Evolutionary conservation across 768 basidiomycete species (phyloP).

Genomic region (Macrolepiota albuminosa): DNA sequence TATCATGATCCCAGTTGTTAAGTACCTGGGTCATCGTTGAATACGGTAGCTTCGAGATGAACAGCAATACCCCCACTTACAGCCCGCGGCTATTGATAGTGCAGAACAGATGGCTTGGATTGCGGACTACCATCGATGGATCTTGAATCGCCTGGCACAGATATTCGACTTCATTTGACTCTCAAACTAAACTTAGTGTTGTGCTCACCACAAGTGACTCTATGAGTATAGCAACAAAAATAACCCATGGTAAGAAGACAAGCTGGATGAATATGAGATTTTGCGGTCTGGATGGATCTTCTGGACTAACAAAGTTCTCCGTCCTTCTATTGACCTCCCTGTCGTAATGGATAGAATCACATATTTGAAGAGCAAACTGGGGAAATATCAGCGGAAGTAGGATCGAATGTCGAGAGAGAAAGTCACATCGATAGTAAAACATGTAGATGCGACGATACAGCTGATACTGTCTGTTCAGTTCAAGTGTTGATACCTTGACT

Average conservation of each 20-base stretch:
- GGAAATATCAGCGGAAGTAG: not conserved
- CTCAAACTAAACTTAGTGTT: not conserved
- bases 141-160: not conserved
- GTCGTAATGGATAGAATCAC: not conserved
- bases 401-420: not conserved
- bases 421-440: conserved; percentile 5
- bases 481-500: not conserved
- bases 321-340: not conserved
- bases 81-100: not conserved
- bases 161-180: not conserved
- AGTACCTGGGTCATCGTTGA: not conserved
- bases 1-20: not conserved
- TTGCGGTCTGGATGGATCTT: not conserved
- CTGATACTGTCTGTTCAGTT: not conserved
- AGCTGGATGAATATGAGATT: not conserved
- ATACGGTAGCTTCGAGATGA: not conserved
- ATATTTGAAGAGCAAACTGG: conserved; percentile 2
- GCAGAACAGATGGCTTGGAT: conserved; percentile 1
- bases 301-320: not conserved
- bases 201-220: not conserved
- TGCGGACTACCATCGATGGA: not conserved
- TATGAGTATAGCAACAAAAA: not conserved
- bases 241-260: conserved; percentile 1
- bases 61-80: not conserved
- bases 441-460: conserved; percentile 8